Evolutionary conservation across 2,329 filamentous ascomycete genomes (phyloP).

Genomic region (Talaromyces atroroseus): DNA sequence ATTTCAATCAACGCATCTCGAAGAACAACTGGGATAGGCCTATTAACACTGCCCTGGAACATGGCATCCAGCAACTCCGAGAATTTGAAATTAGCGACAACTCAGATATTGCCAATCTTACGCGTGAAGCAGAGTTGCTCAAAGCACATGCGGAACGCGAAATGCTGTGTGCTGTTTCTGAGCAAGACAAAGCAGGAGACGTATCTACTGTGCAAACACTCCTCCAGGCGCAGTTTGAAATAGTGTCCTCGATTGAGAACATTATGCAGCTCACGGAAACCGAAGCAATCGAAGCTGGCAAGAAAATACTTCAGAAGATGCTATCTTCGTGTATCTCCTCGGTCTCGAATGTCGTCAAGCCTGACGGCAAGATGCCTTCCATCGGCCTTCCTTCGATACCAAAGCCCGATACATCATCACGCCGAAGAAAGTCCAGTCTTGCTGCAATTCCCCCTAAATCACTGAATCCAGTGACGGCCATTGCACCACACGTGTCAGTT

Average conservation of each 20-base stretch:
- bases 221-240: slow-evolving; percentile 86
- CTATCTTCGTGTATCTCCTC: slow-evolving; percentile 70
- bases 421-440: slow-evolving; percentile 52
- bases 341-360: slow-evolving; percentile 80
- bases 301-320: slow-evolving; percentile 68
- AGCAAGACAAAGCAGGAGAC: slow-evolving; percentile 79
- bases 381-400: slow-evolving; percentile 62
- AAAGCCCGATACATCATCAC: slow-evolving; percentile 70
- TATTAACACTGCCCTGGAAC: slow-evolving; percentile 80
- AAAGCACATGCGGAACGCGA: slow-evolving; percentile 80
- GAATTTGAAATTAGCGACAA: slow-evolving; percentile 62
- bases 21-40: slow-evolving; percentile 81
- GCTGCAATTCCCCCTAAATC: slow-evolving; percentile 25
- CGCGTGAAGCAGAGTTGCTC: slow-evolving; percentile 77
- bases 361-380: slow-evolving; percentile 61
- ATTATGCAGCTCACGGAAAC: slow-evolving; percentile 77
- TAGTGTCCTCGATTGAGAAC: slow-evolving; percentile 73
- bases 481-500: slow-evolving; percentile 32
- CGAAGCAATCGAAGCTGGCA: slow-evolving; percentile 75
- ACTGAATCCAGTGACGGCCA: slow-evolving; percentile 24
- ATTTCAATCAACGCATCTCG: slow-evolving; percentile 77
- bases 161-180: slow-evolving; percentile 66
- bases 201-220: slow-evolving; percentile 73
- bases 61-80: slow-evolving; percentile 72
- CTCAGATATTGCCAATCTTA: slow-evolving; percentile 65